phyloP scores from a whole-genome alignment of 352 stramenopile species.

The Peronospora belbahrii region DNA sequence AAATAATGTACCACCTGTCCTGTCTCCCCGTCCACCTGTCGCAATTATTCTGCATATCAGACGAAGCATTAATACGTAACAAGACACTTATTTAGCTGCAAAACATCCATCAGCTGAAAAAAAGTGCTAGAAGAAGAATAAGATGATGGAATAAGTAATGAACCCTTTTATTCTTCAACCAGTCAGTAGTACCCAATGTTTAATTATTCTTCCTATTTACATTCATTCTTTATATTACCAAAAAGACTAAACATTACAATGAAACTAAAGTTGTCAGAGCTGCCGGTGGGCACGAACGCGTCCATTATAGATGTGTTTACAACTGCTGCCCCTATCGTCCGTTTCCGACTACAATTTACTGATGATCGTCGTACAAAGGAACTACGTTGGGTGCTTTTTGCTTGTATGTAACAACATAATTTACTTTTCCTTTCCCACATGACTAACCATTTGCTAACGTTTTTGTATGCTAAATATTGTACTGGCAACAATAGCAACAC shows the following conservation, averaged over 20 bases:
- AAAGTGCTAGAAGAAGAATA: no score
- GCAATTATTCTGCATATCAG: no score
- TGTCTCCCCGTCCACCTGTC: no score
- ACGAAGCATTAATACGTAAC: no score
- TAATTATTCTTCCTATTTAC: constrained; percentile 1
- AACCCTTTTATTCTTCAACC: no score
- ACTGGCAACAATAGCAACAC: constrained; percentile 17
- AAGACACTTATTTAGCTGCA: no score
- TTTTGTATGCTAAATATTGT: constrained; percentile 3
- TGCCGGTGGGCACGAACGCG: constrained; percentile 26
- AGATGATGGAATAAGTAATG: no score
- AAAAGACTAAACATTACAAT: not conserved
- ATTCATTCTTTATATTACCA: no score
- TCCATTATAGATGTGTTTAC: constrained; percentile 41
- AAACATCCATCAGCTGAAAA: no score
- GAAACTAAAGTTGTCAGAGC: not conserved
- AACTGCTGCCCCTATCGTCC: constrained; percentile 20
- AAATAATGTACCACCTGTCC: no score
- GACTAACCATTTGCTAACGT: not conserved
- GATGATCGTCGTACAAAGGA: constrained; percentile 60
- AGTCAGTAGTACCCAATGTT: no score
- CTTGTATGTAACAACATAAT: constrained; percentile 19
- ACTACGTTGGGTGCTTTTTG: constrained; percentile 79
- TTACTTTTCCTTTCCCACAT: not conserved
- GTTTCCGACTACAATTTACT: constrained; percentile 70